Base-by-base conservation (phyloP, 2,329 filamentous ascomycete genomes). In the Saccharata proteae region DNA sequence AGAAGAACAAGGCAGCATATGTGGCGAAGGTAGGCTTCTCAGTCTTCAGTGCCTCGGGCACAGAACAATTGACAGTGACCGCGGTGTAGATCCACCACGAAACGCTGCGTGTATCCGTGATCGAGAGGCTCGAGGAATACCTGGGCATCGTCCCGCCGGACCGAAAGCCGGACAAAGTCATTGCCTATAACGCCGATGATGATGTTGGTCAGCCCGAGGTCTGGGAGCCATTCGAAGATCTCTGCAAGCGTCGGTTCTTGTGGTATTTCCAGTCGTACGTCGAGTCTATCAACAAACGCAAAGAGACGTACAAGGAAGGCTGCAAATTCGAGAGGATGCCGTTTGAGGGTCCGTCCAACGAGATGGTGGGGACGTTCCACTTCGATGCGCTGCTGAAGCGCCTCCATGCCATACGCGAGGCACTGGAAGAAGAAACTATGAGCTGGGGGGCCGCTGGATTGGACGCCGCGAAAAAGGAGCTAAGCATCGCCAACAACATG, bases 241-340 rank as follows among this genome's bases (percentile, higher is more conserved):
- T 93, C 4, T 82, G 80, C 65, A 96, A 96, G 57, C 76, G 80
- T 21, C 75, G 86, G 2, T 94, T 96, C 50, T 62, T 96, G 10
- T 96, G 90, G 90, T 96, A 96, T 58, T 93, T 82, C 53, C 80
- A 92, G 42, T 80, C 80, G 3, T 96, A 96, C 48, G 62, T 90
- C 14, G 62, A 69, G 3, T 69, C 78, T 2, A 76, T 93, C 30
- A 65, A 74, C 21, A 67, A 74, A 37, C 80, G 77, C 16, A 54
- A 59, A 17, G 54, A 61, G 16, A 73, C 81, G 42, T 71, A 77
- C 34, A 67, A 69, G 38, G 73, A 78, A 37, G 70, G 72, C 3
- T 60, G 72, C 21, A 39, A 51, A 1, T 96, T 98, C 47, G 55
- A 62, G n/a, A 69, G 69, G 30, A 93, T 93, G 83, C 82, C 84